These are phyloP conservation scores for Arachis hypogaea DNA, from an alignment of 306 rosid species.

Conservation along the genomic window DNA sequence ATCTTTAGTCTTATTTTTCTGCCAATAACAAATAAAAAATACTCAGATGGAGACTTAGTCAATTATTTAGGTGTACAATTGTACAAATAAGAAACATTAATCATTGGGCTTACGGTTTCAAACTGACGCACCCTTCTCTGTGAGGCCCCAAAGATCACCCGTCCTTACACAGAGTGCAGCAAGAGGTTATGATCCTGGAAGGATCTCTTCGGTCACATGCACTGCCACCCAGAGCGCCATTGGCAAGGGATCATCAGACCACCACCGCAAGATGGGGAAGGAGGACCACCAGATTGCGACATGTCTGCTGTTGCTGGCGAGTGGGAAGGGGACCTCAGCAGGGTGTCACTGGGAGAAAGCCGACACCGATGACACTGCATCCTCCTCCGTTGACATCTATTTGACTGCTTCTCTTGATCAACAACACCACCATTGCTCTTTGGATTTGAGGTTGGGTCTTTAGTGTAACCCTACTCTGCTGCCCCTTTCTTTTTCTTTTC, in stretches of 20 bases:
- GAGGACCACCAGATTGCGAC: slow-evolving; percentile 71
- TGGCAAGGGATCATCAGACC: slow-evolving; percentile 71
- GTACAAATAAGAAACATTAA: too few relatives aligned
- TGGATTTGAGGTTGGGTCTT: slow-evolving; percentile 82
- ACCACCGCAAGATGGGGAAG: neutral
- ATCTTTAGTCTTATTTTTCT: too few relatives aligned
- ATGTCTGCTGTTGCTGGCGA: slow-evolving; percentile 60
- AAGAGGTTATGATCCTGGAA: slow-evolving; percentile 80
- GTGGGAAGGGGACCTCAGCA: slow-evolving; percentile 53
- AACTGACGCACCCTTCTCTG: too few relatives aligned
- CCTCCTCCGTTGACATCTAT: slow-evolving; percentile 45
- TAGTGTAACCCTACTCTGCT: too few relatives aligned
- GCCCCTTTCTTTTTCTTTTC: too few relatives aligned
- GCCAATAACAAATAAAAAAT: too few relatives aligned
- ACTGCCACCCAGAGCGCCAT: slow-evolving; percentile 87
- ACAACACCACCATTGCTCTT: slow-evolving; percentile 33
- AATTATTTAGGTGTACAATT: too few relatives aligned
- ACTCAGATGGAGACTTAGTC: too few relatives aligned
- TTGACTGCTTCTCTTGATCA: neutral
- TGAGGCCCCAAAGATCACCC: slow-evolving; percentile 44
- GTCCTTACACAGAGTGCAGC: slow-evolving; percentile 74
- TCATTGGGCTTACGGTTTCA: too few relatives aligned
- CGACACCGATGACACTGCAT: slow-evolving; percentile 32
- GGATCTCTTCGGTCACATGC: slow-evolving; percentile 90
- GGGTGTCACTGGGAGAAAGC: slow-evolving; percentile 50